Conservation (phyloP, 108 stramenopile species). For the Ochromonas danica region DNA sequence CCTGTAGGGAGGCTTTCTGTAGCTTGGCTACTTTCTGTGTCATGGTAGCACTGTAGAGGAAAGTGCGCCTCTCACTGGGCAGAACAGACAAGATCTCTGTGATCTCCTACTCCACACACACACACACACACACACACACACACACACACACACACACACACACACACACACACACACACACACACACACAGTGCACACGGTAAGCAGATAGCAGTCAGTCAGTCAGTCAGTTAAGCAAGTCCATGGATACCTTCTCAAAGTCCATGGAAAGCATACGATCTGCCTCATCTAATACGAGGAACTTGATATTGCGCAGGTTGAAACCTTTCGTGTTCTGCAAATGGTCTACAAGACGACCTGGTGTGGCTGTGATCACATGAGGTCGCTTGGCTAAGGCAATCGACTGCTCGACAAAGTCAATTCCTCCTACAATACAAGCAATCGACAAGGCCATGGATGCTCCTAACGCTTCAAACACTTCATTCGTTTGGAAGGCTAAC, state of each 20-base stretch:
- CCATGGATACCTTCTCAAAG: no score
- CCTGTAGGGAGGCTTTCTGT: slow-evolving; percentile 81
- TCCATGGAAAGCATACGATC: slow-evolving; percentile 94
- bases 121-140: not conserved
- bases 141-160: not conserved
- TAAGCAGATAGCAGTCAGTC: no score
- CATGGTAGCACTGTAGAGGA: slow-evolving; percentile 98
- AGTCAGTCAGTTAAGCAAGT: no score
- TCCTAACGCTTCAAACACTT: slow-evolving; percentile 88
- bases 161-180: not conserved
- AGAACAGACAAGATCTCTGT: slow-evolving; percentile 84
- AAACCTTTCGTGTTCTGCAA: slow-evolving; percentile 98
- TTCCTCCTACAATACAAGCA: slow-evolving; percentile 95
- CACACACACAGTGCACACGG: slow-evolving; percentile 2
- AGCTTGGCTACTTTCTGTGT: slow-evolving; percentile 95
- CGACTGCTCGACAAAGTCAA: slow-evolving; percentile 84
- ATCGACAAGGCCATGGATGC: slow-evolving; percentile 76
- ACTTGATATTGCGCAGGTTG: slow-evolving; percentile 76
- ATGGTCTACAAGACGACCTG: slow-evolving; percentile 94
- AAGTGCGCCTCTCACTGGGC: slow-evolving; percentile 77
- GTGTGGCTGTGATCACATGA: slow-evolving; percentile 94
- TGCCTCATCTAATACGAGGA: slow-evolving; percentile 96
- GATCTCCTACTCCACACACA: no score
- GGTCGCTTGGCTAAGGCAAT: slow-evolving; percentile 94
- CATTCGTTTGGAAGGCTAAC: slow-evolving; percentile 98